Evolutionary conservation across 1,139 yeast genomes (phyloP).

Genomic region (Yamadazyma friedrichii): DNA sequence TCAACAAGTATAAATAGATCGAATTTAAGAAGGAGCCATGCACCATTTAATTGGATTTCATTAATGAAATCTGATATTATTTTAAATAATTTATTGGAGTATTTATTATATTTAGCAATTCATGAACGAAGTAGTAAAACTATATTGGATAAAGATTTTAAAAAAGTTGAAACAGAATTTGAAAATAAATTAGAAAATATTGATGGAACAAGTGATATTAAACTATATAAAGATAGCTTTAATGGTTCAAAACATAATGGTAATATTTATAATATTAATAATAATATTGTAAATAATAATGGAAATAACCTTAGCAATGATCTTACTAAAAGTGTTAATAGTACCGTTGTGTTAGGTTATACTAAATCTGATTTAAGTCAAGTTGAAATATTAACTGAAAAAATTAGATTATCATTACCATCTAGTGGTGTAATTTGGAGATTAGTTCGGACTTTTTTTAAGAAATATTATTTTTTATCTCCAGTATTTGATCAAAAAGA

Average conservation of each 20-base stretch:
- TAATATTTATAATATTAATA: neutral
- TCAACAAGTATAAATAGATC: neutral
- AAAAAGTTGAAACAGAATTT: constrained; percentile 2
- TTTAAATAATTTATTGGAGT: constrained; percentile 3
- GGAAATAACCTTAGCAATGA: neutral
- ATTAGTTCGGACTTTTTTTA: constrained; percentile 44
- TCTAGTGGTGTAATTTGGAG: constrained; percentile 43
- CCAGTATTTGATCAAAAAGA: constrained; percentile 48
- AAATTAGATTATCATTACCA: constrained; percentile 33
- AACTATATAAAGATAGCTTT: constrained; percentile 1
- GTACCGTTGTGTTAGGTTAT: neutral
- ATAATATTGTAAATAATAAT: neutral
- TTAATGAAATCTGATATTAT: constrained; percentile 26
- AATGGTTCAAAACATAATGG: neutral
- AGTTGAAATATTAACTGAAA: constrained; percentile 24
- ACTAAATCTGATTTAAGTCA: neutral
- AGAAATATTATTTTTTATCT: constrained; percentile 40
- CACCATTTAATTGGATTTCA: constrained; percentile 39
- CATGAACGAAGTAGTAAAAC: neutral
- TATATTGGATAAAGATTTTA: neutral
- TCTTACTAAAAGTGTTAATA: neutral
- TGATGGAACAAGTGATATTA: constrained; percentile 5
- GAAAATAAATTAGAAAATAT: constrained; percentile 5
- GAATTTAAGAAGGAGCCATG: constrained; percentile 21
- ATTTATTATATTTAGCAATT: constrained; percentile 3